Evolutionary conservation across 345 rosid species (phyloP), one percentile per base, ranked within the genome.

Genomic region (Fremontodendron californicum): DNA sequence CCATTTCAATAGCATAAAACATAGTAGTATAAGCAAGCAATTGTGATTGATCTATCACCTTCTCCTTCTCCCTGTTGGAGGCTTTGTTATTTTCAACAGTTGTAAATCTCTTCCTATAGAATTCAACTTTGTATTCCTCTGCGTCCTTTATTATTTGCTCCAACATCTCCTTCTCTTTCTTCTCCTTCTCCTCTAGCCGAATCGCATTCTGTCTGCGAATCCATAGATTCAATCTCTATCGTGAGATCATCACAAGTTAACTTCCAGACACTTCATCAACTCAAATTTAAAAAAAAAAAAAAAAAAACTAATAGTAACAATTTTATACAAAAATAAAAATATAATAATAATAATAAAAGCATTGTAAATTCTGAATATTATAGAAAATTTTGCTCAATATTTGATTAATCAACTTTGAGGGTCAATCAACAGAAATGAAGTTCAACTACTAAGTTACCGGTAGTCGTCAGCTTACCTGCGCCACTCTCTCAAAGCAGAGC

Each of bases 401-500:
- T 71, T 48, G 40, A 71, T 8, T 25, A 27, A 27, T 58, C 18
- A 57, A 23, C 31, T 57, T 9, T 57, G 62, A 55, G 13, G 9
- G 10, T n/a, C 29, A 7, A 49, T 19, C 6, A 37, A 37, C 21
- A 0, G 39, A 15, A 45, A 45, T 13, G n/a, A 69, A 43, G 73
- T 71, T 49, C 43, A 19, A 19, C 61, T n/a, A n/a, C n/a, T 31
- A 21, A 49, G 12, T 51, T 23, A 23, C 19, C 12, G 0, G n/a
- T 29, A 29, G 66, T 29, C 48, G 80, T 66, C 61, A 40, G 66
- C 83, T 82, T 78, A 92, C 97, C 98, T 92, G 69, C 92, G 83
- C 97, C 97, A 94, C 88, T 94, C 98, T 69, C 89, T 88, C 51
- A 90, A 84, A 33, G 94, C 87, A 23, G 77, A 80, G n/a, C 95